These are phyloP conservation scores for Aphanomyces astaci DNA, from an alignment of 352 stramenopile genomes.

Conservation along the genomic window DNA sequence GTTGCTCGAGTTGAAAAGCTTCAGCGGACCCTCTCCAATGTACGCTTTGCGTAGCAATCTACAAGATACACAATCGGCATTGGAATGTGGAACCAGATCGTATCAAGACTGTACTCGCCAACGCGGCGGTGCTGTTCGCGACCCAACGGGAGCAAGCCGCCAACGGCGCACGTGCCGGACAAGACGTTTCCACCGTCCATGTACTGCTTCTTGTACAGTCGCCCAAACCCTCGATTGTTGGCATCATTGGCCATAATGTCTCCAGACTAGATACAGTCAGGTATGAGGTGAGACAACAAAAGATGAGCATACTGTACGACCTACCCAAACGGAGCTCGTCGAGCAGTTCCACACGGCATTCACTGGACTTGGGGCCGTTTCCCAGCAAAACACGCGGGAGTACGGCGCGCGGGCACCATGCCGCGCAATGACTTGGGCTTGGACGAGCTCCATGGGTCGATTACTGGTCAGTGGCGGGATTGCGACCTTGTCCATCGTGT, in stretches of 20 bases:
- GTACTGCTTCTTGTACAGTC: conserved; percentile 75
- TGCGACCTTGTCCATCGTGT: conserved; percentile 44
- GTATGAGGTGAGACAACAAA: too few species aligned
- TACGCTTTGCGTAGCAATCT: conserved; percentile 65
- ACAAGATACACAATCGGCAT: not conserved
- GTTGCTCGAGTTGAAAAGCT: conserved; percentile 58
- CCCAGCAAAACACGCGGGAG: conserved; percentile 70
- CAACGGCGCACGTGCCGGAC: conserved; percentile 61
- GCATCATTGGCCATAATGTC: conserved; percentile 43
- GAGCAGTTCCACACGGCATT: conserved; percentile 64
- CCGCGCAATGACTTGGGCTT: conserved; percentile 77
- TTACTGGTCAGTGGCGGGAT: conserved; percentile 54
- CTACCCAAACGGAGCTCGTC: conserved; percentile 62
- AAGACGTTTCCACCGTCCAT: conserved; percentile 69
- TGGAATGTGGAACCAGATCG: not conserved
- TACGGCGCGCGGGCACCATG: conserved; percentile 72
- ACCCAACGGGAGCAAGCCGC: conserved; percentile 59
- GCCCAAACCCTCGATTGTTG: conserved; percentile 44
- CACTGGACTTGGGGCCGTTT: conserved; percentile 65
- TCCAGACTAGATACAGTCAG: conserved; percentile 68
- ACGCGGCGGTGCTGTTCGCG: conserved; percentile 73
- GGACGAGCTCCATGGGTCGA: conserved; percentile 56
- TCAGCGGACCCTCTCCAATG: conserved; percentile 55
- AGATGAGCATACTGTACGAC: not conserved
- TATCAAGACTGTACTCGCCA: conserved; percentile 33